Percentiles rank a stretch among this genome's conserved stretches.
These are phyloP conservation scores for Phellopilus nigrolimitatus DNA, from an alignment of 1,284 basidiomycete species.

Conservation along the genomic window DNA sequence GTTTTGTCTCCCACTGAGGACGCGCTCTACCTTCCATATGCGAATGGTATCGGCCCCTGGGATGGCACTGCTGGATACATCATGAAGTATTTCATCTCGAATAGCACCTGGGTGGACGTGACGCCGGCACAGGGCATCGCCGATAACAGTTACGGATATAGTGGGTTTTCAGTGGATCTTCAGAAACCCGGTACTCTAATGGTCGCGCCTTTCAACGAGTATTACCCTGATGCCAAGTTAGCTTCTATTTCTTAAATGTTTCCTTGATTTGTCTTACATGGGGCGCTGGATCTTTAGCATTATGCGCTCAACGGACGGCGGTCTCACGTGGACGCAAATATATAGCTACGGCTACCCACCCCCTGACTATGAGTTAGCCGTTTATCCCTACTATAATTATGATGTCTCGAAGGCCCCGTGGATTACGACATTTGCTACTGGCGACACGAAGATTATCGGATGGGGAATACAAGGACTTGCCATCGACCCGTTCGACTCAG, in stretches of 20 bases:
- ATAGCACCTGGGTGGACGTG: slow-evolving; percentile 21
- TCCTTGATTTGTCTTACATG: neutral
- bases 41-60: slow-evolving; percentile 24
- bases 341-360: slow-evolving; percentile 21
- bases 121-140: slow-evolving; percentile 21
- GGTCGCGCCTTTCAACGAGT: slow-evolving; percentile 25
- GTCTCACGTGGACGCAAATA: slow-evolving; percentile 20
- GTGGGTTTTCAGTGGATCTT: slow-evolving; percentile 25
- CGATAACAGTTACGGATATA: slow-evolving; percentile 25
- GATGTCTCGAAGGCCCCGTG: slow-evolving; percentile 25
- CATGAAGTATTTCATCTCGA: slow-evolving; percentile 20
- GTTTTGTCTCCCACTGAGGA: slow-evolving; percentile 21
- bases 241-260: neutral
- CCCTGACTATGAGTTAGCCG: slow-evolving; percentile 14
- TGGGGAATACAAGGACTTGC: slow-evolving; percentile 23
- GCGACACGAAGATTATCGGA: slow-evolving; percentile 24
- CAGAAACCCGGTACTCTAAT: slow-evolving; percentile 26
- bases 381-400: slow-evolving; percentile 24
- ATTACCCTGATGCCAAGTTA: slow-evolving; percentile 23
- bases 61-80: slow-evolving; percentile 20
- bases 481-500: slow-evolving; percentile 26
- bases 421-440: slow-evolving; percentile 20
- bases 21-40: slow-evolving; percentile 24
- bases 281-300: slow-evolving; percentile 13
- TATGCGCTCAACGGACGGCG: slow-evolving; percentile 24